phyloP scores from a whole-genome alignment of 306 rosid species.

The Trifolium pratense region DNA sequence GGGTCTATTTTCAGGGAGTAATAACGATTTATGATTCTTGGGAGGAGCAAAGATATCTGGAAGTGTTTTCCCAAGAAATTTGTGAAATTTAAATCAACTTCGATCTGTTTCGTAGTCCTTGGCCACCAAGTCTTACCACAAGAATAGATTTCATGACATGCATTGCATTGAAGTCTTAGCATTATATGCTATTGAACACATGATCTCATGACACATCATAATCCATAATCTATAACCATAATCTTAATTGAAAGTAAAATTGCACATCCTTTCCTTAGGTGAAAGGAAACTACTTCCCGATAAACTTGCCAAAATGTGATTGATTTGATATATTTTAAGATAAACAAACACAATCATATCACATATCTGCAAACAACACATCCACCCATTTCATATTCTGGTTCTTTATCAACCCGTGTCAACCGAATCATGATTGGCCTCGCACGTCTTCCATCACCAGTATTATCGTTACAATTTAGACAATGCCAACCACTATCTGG shows the following conservation, averaged over 20 bases:
- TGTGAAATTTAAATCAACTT: no score
- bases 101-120: no score
- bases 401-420: constrained; percentile 81
- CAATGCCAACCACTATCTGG: constrained; percentile 88
- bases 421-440: constrained; percentile 87
- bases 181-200: constrained; percentile 31
- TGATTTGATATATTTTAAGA: neutral
- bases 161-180: constrained; percentile 30
- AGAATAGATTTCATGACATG: constrained; percentile 11
- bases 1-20: no score
- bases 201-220: no score
- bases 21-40: no score
- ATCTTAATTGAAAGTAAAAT: constrained; percentile 24
- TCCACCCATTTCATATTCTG: constrained; percentile 92
- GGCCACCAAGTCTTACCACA: constrained; percentile 12
- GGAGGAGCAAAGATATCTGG: no score
- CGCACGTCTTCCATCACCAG: constrained; percentile 59
- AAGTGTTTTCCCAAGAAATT: no score
- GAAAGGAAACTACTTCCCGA: constrained; percentile 16
- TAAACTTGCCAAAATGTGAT: constrained; percentile 5
- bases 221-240: constrained; percentile 15
- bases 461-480: constrained; percentile 77
- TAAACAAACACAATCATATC: constrained; percentile 43
- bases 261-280: neutral
- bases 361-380: constrained; percentile 95